Conservation (phyloP, 192 early-diverging fungal genomes). For the Mortierella hygrophila region DNA sequence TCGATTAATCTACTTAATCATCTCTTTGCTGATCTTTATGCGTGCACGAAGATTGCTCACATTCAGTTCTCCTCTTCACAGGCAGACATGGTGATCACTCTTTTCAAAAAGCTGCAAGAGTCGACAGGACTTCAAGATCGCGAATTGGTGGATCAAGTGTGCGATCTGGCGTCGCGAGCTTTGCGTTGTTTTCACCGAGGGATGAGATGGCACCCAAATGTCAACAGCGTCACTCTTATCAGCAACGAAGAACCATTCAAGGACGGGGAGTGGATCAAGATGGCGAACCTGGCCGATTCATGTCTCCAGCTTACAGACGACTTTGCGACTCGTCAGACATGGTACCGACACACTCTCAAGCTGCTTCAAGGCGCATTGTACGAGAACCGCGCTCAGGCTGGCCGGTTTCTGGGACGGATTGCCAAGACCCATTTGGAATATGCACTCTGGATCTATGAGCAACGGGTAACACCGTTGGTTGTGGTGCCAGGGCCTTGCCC, state of each 20-base stretch:
- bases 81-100: background rate
- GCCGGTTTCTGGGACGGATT: background rate
- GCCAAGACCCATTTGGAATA: slow-evolving; percentile 8
- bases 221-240: background rate
- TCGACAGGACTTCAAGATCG: background rate
- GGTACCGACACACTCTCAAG: slow-evolving; percentile 7
- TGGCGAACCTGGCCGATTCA: slow-evolving; percentile 11
- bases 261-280: slow-evolving; percentile 20
- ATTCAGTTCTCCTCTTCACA: background rate
- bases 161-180: background rate
- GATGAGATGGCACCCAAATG: slow-evolving; percentile 16
- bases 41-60: background rate
- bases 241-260: background rate
- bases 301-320: background rate
- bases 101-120: slow-evolving; percentile 2
- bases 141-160: background rate
- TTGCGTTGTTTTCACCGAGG: slow-evolving; percentile 23
- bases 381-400: background rate
- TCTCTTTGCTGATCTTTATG: background rate
- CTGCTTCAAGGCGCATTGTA: slow-evolving; percentile 11
- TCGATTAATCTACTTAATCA: background rate
- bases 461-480: background rate
- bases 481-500: slow-evolving; percentile 10
- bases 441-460: slow-evolving; percentile 32
- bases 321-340: slow-evolving; percentile 10